Percentiles rank a stretch among this genome's conserved stretches.
These are phyloP conservation scores for Colletotrichum siamense DNA, from an alignment of 2,329 filamentous ascomycete species.

Conservation along the genomic window DNA sequence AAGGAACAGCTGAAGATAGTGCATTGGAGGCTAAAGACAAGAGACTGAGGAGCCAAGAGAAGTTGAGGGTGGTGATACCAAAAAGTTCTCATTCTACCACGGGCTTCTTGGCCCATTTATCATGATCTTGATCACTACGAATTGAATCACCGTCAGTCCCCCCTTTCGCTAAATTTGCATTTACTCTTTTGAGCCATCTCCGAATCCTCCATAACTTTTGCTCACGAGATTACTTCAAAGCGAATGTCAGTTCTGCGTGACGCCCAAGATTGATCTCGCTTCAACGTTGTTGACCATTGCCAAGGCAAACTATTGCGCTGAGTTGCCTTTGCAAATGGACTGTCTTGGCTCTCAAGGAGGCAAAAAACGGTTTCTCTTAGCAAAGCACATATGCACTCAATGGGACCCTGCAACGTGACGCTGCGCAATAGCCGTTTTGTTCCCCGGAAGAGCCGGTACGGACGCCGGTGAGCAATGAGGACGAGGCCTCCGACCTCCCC, in stretches of 20 bases:
- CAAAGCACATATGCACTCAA: background rate
- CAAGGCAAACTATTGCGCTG: background rate
- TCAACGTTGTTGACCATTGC: background rate
- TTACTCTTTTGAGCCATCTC: background rate
- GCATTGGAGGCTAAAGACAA: background rate
- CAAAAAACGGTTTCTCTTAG: background rate
- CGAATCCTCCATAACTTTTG: background rate
- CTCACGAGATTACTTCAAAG: background rate
- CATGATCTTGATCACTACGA: background rate
- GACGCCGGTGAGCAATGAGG: background rate
- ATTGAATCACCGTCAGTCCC: background rate
- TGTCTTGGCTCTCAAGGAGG: background rate
- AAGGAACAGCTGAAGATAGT: background rate
- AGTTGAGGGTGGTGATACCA: background rate
- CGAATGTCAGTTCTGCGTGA: background rate
- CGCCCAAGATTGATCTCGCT: background rate
- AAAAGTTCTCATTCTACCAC: no score
- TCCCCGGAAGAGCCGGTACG: background rate
- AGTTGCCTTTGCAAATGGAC: background rate
- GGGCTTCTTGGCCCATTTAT: background rate
- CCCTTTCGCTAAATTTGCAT: background rate
- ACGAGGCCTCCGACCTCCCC: background rate
- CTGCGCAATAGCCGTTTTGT: background rate
- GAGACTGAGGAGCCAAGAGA: background rate
- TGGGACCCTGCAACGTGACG: constrained; percentile 3